Evolutionary conservation across 192 early-diverging fungal species (phyloP).

Genomic region (Lobosporangium transversale): DNA sequence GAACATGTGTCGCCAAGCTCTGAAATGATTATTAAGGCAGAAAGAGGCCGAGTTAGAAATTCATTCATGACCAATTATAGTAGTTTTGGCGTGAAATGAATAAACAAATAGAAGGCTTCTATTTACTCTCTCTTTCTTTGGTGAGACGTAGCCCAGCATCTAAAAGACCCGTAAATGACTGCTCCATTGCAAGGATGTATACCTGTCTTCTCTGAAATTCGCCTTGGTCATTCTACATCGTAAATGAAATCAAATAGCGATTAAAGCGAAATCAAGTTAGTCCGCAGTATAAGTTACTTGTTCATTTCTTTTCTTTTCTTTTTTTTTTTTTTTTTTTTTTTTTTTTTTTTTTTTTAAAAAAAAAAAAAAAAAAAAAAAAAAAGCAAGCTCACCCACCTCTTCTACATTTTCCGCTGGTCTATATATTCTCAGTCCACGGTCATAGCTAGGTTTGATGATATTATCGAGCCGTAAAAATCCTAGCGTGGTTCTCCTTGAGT

Average conservation of each 20-base stretch:
- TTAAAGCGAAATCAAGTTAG: neutral
- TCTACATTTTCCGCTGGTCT: constrained; percentile 58
- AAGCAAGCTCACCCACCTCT: constrained; percentile 45
- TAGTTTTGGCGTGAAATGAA: no score
- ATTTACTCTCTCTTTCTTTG: constrained; percentile 49
- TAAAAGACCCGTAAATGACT: constrained; percentile 37
- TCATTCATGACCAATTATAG: no score
- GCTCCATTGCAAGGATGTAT: constrained; percentile 45
- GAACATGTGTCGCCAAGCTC: constrained; percentile 52
- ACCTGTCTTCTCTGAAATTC: constrained; percentile 49
- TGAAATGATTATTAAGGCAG: neutral
- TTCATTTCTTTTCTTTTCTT: no score
- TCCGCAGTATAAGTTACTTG: no score
- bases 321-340: no score
- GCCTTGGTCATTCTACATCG: constrained; percentile 52
- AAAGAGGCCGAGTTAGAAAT: neutral
- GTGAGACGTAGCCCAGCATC: constrained; percentile 42
- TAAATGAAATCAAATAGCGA: neutral
- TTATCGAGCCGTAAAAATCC: constrained; percentile 61
- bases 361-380: neutral
- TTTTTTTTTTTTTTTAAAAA: no score
- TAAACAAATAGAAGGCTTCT: no score
- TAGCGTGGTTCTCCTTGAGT: constrained; percentile 48
- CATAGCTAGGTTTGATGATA: constrained; percentile 55
- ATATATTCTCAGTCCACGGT: constrained; percentile 56